Evolutionary conservation across 2,329 filamentous ascomycete species (phyloP), one percentile per base, ranked within the genome.

Genomic region (Exophiala oligosperma): DNA sequence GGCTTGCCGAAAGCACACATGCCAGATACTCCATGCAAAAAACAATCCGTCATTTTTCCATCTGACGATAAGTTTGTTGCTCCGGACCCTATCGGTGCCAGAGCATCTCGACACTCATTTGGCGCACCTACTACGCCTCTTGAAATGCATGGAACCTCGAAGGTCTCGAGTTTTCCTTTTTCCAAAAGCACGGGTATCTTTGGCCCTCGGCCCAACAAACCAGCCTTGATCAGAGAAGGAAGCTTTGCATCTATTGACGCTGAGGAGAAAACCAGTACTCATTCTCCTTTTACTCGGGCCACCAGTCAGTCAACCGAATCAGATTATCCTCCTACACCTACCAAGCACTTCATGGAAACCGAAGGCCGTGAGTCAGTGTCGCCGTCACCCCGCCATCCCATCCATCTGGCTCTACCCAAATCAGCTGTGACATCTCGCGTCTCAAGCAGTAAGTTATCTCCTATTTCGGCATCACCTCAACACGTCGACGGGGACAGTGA

Each of bases 1-100:
- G 78, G 77, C 24, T 76, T 76, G 28, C 82, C 81, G 73, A 86
- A 88, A 70, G 77, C 84, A 68, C 82, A 84, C 29, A 92, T 96
- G 80, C 93, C 94, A 0, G 94, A 97, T 70, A 99, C 94, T 1
- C 94, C 94, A 1, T 97, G 94, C 75, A 99, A 97, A 78, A 92
- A 94, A 70, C 87, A 89, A 53, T 79, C 81, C 3, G 87, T 85
- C 65, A 77, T 88, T 57, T 84, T 92, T 75, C 81, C 89, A 67
- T 84, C 89, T 52, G 83, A 86, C 11, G 71, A 76, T 49, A 77
- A 80, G 47, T 74, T 76, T 37, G 76, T 81, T 23, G 79, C 81
- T 11, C 85, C 85, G 52, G 87, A 82, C 65, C 79, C 79, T 7
- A 80, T 87, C 54, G 89, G 88, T 74, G 76, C 81, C 70, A 82